Evolutionary conservation across 352 stramenopile genomes (phyloP).

Genomic region (Pythium pectinolyticum): DNA sequence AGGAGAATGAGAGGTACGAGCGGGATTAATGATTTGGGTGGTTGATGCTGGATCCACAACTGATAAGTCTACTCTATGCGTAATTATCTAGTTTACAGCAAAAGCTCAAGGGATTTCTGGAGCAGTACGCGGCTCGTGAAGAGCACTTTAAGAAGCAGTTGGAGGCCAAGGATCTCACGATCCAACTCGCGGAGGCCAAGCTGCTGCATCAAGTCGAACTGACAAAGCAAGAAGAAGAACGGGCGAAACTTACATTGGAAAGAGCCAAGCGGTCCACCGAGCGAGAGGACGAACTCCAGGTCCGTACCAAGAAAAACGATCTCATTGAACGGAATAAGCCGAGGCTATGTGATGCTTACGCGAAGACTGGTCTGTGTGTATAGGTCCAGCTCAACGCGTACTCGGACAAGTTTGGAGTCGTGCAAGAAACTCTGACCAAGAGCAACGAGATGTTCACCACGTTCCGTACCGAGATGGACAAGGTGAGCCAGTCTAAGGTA

Average conservation of each 20-base stretch:
- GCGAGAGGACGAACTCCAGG: slow-evolving; percentile 71
- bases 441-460: slow-evolving; percentile 87
- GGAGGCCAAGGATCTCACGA: slow-evolving; percentile 77
- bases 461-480: slow-evolving; percentile 86
- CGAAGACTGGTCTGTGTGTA: neutral
- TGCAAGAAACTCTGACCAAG: slow-evolving; percentile 83
- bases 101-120: slow-evolving; percentile 81
- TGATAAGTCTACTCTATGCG: no score
- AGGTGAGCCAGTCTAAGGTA: slow-evolving; percentile 29
- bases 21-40: no score
- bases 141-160: slow-evolving; percentile 85
- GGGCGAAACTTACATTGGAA: slow-evolving; percentile 73
- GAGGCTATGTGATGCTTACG: no score
- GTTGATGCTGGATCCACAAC: no score
- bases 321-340: no score
- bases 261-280: slow-evolving; percentile 83
- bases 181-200: slow-evolving; percentile 82
- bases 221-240: slow-evolving; percentile 65
- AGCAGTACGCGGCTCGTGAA: slow-evolving; percentile 77
- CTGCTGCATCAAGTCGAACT: slow-evolving; percentile 78
- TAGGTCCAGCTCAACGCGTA: slow-evolving; percentile 69
- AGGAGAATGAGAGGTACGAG: slow-evolving; percentile 85
- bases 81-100: slow-evolving; percentile 51
- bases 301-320: no score
- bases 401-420: slow-evolving; percentile 83